Base-by-base conservation (phyloP, 179 eudicot species). In the Gypsophila paniculata region DNA sequence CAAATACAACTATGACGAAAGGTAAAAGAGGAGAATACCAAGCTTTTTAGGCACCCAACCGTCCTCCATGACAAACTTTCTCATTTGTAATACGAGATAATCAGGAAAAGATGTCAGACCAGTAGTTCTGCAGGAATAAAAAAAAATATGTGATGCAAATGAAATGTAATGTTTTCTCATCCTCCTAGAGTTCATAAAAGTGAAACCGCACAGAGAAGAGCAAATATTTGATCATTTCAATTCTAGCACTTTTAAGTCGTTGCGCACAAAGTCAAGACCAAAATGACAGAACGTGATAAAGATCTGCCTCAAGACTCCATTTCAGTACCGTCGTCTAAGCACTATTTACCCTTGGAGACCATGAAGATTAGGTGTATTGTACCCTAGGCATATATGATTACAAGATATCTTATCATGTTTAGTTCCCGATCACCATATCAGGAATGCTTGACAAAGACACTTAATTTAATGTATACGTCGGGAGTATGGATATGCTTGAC, bases 41-140 rank as follows among this genome's bases (percentile, higher is more conserved):
- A 94, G 90, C 79, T 94, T 94, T 78, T 88, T 94, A 42, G 99
- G 99, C 71, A 94, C 99, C 99, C 99, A 94, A 75, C 99, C 99
- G 73, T 76, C 96, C 74, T 94, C 99, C 96, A 91, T 79, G 51
- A 94, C 90, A 85, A 94, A 94, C 76, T 94, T 94, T 55, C 95
- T 80, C 99, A 94, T 94, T 85, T 94, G 99, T 84, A 94, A 80
- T 62, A 94, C 99, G 85, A 94, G 79, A 86, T 88, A 94, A 83
- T 91, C 96, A 29, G 99, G 99, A 76, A 94, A 91, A 46, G 97
- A 88, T 13, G 95, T 91, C 81, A 94, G 85, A 34, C 97, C 95
- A 64, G 97, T 87, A 53, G 92, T 90, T 83, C 99, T 94, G 88
- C 87, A 69, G n/a, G 39, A 39, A 25, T 59, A 25, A 8, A 73